phyloP scores from a whole-genome alignment of 805 yeast species.

The Candida broadrunensis region DNA sequence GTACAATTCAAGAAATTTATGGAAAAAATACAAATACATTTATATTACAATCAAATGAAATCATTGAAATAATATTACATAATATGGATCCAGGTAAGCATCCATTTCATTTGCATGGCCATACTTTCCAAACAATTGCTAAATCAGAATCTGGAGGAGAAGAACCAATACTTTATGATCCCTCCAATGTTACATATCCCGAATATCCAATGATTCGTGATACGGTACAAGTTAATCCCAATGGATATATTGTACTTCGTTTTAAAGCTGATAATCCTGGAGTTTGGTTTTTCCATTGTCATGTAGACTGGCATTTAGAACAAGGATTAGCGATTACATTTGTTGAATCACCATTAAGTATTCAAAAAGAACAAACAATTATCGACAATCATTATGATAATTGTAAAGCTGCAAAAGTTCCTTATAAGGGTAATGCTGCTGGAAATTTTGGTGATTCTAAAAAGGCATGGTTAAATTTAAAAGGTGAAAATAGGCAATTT shows the following conservation, averaged over 20 bases:
- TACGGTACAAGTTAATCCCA: slow-evolving; percentile 72
- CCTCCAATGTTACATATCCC: slow-evolving; percentile 46
- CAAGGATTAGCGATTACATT: slow-evolving; percentile 86
- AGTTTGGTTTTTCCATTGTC: slow-evolving; percentile 99
- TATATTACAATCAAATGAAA: slow-evolving; percentile 63
- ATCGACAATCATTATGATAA: slow-evolving; percentile 48
- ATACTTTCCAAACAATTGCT: slow-evolving; percentile 76
- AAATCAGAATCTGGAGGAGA: slow-evolving; percentile 63
- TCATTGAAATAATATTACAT: slow-evolving; percentile 80
- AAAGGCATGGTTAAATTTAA: slow-evolving; percentile 50
- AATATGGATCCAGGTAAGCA: slow-evolving; percentile 89
- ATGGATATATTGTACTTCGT: slow-evolving; percentile 81
- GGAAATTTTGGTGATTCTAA: slow-evolving; percentile 44
- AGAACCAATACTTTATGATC: slow-evolving; percentile 48
- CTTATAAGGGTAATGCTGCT: slow-evolving; percentile 70
- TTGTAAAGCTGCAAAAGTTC: slow-evolving; percentile 47
- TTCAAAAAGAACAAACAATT: slow-evolving; percentile 43
- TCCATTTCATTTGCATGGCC: slow-evolving; percentile 98
- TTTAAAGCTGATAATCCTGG: slow-evolving; percentile 96
- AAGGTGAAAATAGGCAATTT: slow-evolving; percentile 60
- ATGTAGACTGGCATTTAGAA: slow-evolving; percentile 95
- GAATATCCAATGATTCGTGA: slow-evolving; percentile 84
- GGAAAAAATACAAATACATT: slow-evolving; percentile 79
- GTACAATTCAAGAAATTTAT: slow-evolving; percentile 53
- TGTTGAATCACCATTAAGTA: slow-evolving; percentile 76